These are phyloP conservation scores for Ploettnerulaceae sp. DNA, from an alignment of 2,329 filamentous ascomycete species.

Conservation along the genomic window DNA sequence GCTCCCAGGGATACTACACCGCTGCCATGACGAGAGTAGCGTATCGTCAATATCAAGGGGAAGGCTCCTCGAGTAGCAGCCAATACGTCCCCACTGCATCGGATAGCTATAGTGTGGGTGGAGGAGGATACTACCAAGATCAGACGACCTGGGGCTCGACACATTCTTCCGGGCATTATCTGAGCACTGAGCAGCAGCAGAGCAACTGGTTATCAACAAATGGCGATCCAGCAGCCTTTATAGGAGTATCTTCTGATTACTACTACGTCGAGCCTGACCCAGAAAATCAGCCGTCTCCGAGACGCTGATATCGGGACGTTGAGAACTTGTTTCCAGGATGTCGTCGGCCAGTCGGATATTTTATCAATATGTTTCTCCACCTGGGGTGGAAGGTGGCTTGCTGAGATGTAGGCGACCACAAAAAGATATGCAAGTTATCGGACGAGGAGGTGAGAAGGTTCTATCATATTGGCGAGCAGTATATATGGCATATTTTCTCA, in stretches of 20 bases:
- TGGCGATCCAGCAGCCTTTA: constrained; percentile 19
- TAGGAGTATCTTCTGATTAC: constrained; percentile 15
- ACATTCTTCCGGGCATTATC: constrained; percentile 14
- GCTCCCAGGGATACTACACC: constrained; percentile 11
- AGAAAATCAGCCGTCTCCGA: constrained; percentile 1
- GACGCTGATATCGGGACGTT: background rate
- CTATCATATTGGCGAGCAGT: too few species aligned
- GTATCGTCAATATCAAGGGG: constrained; percentile 12
- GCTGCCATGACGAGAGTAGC: constrained; percentile 12
- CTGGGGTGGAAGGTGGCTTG: too few species aligned
- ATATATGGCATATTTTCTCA: too few species aligned
- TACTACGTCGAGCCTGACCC: constrained; percentile 21
- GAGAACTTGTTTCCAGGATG: background rate
- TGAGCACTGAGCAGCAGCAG: constrained; percentile 8
- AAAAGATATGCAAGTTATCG: too few species aligned
- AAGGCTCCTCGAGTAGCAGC: background rate
- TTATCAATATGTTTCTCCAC: background rate
- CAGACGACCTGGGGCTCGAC: constrained; percentile 13
- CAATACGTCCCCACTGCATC: constrained; percentile 11
- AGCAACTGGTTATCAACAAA: constrained; percentile 16
- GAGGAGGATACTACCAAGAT: constrained; percentile 16
- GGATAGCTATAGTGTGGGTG: constrained; percentile 8
- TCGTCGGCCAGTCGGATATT: constrained; percentile 1
- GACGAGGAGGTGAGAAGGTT: too few species aligned
- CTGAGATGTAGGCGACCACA: too few species aligned